phyloP scores from a whole-genome alignment of 768 basidiomycete genomes.

The Favolaschia claudopus region DNA sequence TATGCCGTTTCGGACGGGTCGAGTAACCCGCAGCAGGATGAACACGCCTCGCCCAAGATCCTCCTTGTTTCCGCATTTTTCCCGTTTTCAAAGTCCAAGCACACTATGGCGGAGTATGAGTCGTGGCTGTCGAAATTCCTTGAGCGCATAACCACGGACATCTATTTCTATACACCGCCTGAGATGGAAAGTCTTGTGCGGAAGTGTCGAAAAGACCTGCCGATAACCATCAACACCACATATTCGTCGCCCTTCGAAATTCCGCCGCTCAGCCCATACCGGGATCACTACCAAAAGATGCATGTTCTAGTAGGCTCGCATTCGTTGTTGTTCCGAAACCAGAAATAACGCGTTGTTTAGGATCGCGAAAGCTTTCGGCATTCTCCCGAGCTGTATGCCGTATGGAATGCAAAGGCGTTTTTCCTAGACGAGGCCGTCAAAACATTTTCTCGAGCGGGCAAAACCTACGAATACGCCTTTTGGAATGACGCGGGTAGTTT shows the following conservation, averaged over 20 bases:
- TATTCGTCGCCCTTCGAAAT: slow-evolving; percentile 55
- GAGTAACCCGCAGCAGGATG: too few species aligned
- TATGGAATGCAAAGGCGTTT: slow-evolving; percentile 64
- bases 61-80: slow-evolving; percentile 65
- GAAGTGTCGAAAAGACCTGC: slow-evolving; percentile 38
- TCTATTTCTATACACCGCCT: slow-evolving; percentile 63
- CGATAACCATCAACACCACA: slow-evolving; percentile 53
- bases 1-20: too few species aligned
- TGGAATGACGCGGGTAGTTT: slow-evolving; percentile 68
- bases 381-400: slow-evolving; percentile 58
- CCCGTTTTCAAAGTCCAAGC: slow-evolving; percentile 58
- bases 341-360: too few species aligned
- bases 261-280: slow-evolving; percentile 48
- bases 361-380: slow-evolving; percentile 55
- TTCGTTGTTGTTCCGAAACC: too few species aligned
- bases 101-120: slow-evolving; percentile 52
- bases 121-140: slow-evolving; percentile 56
- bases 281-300: slow-evolving; percentile 48
- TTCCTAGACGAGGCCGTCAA: slow-evolving; percentile 51
- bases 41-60: slow-evolving; percentile 29
- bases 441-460: slow-evolving; percentile 30
- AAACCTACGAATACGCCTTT: slow-evolving; percentile 59
- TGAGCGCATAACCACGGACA: slow-evolving; percentile 48
- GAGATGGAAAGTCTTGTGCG: slow-evolving; percentile 43
- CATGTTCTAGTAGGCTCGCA: too few species aligned